Percentiles rank a stretch among this genome's conserved stretches.
These are phyloP conservation scores for Emergomyces orientalis DNA, from an alignment of 2,329 filamentous ascomycete genomes.

Conservation along the genomic window DNA sequence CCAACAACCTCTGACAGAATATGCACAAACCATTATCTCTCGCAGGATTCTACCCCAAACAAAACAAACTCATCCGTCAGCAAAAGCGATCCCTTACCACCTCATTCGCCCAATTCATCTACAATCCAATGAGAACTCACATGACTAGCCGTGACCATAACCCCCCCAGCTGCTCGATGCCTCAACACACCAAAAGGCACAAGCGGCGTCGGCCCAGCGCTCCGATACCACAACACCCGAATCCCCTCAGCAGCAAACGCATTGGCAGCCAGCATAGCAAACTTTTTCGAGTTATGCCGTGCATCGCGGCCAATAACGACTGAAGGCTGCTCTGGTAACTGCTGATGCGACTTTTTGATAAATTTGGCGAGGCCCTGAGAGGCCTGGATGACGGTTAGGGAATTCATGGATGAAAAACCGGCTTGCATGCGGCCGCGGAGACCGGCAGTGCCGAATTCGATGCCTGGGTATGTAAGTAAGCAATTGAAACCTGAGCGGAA, in stretches of 20 bases:
- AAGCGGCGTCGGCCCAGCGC: conserved; percentile 49
- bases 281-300: conserved; percentile 52
- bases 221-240: conserved; percentile 51
- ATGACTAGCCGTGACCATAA: conserved; percentile 59
- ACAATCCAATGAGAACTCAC: conserved; percentile 21
- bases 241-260: conserved; percentile 51
- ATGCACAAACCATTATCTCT: conserved; percentile 46
- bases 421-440: conserved; percentile 57
- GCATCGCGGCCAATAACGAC: conserved; percentile 55
- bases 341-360: conserved; percentile 38
- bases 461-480: conserved; percentile 27
- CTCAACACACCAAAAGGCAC: conserved; percentile 52
- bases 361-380: conserved; percentile 57
- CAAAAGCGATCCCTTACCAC: not conserved
- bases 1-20: too few relatives aligned
- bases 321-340: conserved; percentile 23
- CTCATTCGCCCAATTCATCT: not conserved
- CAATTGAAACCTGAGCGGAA: not conserved
- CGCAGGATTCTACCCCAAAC: conserved; percentile 43
- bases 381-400: conserved; percentile 52
- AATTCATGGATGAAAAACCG: conserved; percentile 54
- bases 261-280: conserved; percentile 51
- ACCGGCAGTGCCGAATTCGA: conserved; percentile 55
- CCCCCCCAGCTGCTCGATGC: conserved; percentile 47
- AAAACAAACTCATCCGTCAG: not conserved